phyloP scores from a whole-genome alignment of 169 alveolate species.

The Plasmodium gaboni region DNA sequence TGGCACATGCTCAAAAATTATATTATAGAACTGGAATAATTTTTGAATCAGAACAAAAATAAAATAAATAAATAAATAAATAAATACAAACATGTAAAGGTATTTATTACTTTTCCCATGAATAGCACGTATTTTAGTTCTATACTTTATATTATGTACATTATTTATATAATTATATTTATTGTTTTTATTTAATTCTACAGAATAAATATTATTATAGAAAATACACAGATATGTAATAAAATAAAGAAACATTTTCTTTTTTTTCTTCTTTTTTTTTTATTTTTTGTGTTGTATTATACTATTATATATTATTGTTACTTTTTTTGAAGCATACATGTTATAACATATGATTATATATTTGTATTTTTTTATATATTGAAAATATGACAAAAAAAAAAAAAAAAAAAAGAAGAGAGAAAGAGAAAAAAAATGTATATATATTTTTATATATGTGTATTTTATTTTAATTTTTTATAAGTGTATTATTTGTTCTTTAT shows the following conservation, averaged over 20 bases:
- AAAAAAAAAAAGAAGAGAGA: background rate
- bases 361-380: conserved; percentile 1
- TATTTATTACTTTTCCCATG: conserved; percentile 29
- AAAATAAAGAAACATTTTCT: conserved; percentile 38
- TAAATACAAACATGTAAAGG: background rate
- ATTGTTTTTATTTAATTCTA: conserved; percentile 33
- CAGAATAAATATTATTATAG: conserved; percentile 7
- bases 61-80: background rate
- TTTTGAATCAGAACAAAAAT: background rate
- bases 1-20: background rate
- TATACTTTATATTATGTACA: conserved; percentile 19
- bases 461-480: too few relatives aligned
- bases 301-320: conserved; percentile 1
- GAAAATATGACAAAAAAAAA: background rate
- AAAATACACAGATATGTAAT: background rate
- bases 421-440: background rate
- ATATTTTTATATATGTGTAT: background rate
- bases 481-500: too few relatives aligned
- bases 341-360: background rate
- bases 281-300: background rate
- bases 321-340: background rate
- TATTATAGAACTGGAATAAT: background rate
- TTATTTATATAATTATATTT: conserved; percentile 49
- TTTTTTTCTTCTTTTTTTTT: background rate
- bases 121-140: conserved; percentile 60